Conservation (phyloP, 2,329 filamentous ascomycete species). For the Raffaelea ambrosiae region DNA sequence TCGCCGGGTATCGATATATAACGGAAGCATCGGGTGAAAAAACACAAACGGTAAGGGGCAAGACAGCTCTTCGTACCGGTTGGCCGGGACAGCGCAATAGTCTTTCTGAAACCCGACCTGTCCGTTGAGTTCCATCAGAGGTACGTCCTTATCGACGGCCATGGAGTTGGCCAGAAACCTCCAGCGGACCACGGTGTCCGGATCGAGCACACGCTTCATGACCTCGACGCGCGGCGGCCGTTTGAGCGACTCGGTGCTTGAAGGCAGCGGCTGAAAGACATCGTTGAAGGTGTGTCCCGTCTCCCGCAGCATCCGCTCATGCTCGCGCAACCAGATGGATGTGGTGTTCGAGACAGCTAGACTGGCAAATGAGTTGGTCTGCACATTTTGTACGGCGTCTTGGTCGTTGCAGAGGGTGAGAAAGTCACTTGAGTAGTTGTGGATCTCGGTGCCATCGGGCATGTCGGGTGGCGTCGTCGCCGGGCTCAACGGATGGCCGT, state of each 20-base stretch:
- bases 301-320: constrained; percentile 57
- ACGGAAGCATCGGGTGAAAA: constrained; percentile 78
- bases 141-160: constrained; percentile 47
- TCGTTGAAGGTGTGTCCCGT: constrained; percentile 57
- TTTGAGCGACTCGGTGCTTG: constrained; percentile 33
- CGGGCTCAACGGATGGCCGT: constrained; percentile 60
- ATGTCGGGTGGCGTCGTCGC: constrained; percentile 65
- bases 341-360: constrained; percentile 67
- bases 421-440: constrained; percentile 69
- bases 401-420: constrained; percentile 62
- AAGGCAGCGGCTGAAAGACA: constrained; percentile 53
- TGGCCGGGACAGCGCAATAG: constrained; percentile 58
- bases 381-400: constrained; percentile 44
- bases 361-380: constrained; percentile 71
- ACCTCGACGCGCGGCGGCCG: constrained; percentile 40
- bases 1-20: constrained; percentile 85
- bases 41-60: constrained; percentile 68
- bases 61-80: constrained; percentile 59
- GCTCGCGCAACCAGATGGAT: constrained; percentile 70
- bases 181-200: constrained; percentile 59
- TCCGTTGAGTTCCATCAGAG: constrained; percentile 66
- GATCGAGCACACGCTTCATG: constrained; percentile 33
- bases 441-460: constrained; percentile 53
- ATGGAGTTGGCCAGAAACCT: constrained; percentile 49
- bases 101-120: constrained; percentile 65